Evolutionary conservation across 164 flowering plant species (phyloP).

Genomic region (Buxus sempervirens): DNA sequence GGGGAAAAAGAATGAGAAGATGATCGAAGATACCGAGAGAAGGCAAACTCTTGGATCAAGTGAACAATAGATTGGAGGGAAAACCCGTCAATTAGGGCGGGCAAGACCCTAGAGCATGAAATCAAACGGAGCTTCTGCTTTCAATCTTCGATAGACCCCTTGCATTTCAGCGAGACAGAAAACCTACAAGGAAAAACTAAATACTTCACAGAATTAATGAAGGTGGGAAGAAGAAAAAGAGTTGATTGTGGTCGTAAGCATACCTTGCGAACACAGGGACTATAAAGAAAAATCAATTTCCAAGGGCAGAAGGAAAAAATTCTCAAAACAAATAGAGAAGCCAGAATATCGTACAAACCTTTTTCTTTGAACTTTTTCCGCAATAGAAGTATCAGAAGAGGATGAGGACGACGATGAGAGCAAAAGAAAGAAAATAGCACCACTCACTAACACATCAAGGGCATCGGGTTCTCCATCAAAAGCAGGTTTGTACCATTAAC

Average conservation of each 20-base stretch:
- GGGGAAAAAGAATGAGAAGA: too few species aligned
- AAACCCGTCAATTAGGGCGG: background rate
- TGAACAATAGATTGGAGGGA: slow-evolving; percentile 8
- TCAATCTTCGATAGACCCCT: background rate
- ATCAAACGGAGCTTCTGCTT: background rate
- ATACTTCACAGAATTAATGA: background rate
- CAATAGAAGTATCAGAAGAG: background rate
- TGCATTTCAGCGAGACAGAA: background rate
- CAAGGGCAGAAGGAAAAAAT: background rate
- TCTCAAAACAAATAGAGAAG: background rate
- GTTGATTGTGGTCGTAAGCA: background rate
- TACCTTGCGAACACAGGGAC: background rate
- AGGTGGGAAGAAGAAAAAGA: background rate
- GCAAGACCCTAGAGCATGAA: background rate
- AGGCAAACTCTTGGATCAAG: slow-evolving; percentile 2
- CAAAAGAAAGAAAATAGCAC: slow-evolving; percentile 37
- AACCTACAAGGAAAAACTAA: too few species aligned
- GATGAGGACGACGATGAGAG: slow-evolving; percentile 10
- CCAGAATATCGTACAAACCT: slow-evolving; percentile 27
- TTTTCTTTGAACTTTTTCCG: background rate
- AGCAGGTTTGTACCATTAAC: slow-evolving; percentile 33
- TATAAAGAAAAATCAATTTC: background rate
- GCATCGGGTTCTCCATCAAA: slow-evolving; percentile 60
- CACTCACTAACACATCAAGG: slow-evolving; percentile 72
- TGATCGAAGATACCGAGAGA: background rate